Conservation (phyloP, 2,329 filamentous ascomycete species). For the Cyphellophora attinorum region DNA sequence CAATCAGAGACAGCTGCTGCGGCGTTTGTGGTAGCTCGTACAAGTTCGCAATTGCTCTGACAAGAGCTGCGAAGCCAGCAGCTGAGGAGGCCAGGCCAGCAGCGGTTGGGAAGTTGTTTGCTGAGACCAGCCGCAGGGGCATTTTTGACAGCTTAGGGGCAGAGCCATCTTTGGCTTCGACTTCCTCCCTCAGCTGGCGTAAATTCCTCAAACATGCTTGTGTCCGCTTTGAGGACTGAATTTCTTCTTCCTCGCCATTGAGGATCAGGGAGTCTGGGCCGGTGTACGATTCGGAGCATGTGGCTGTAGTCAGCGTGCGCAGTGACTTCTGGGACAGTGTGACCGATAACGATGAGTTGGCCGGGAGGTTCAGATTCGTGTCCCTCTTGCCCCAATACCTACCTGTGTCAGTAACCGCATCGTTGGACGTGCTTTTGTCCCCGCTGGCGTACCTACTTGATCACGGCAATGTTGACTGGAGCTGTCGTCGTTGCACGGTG, state of each 20-base stretch:
- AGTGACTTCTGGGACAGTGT: slow-evolving; percentile 91
- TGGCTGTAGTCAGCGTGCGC: slow-evolving; percentile 90
- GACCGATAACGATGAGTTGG: slow-evolving; percentile 94
- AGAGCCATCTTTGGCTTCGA: slow-evolving; percentile 62
- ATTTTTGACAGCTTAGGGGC: slow-evolving; percentile 73
- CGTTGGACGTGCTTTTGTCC: not conserved
- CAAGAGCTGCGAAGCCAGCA: slow-evolving; percentile 48
- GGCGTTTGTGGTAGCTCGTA: slow-evolving; percentile 77
- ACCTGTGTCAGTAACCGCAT: slow-evolving; percentile 7
- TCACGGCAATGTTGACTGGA: slow-evolving; percentile 30
- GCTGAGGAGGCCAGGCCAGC: slow-evolving; percentile 62
- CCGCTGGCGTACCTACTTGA: slow-evolving; percentile 20
- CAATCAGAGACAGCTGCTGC: slow-evolving; percentile 76
- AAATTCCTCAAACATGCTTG: slow-evolving; percentile 89
- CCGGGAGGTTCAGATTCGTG: slow-evolving; percentile 85
- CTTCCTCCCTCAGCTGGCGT: slow-evolving; percentile 61
- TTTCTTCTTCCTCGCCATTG: slow-evolving; percentile 74
- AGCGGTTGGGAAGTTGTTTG: slow-evolving; percentile 98
- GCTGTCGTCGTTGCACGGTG: slow-evolving; percentile 93
- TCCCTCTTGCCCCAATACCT: slow-evolving; percentile 97
- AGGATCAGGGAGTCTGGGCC: slow-evolving; percentile 62
- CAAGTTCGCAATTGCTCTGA: slow-evolving; percentile 79
- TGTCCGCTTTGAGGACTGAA: slow-evolving; percentile 72
- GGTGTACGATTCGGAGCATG: slow-evolving; percentile 67
- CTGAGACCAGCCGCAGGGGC: slow-evolving; percentile 77